A percentile compares a stretch with the other conserved stretches of the same genome.
Evolutionary conservation across 2,329 filamentous ascomycete genomes (phyloP).

Genomic region (Botrytis fabae): DNA sequence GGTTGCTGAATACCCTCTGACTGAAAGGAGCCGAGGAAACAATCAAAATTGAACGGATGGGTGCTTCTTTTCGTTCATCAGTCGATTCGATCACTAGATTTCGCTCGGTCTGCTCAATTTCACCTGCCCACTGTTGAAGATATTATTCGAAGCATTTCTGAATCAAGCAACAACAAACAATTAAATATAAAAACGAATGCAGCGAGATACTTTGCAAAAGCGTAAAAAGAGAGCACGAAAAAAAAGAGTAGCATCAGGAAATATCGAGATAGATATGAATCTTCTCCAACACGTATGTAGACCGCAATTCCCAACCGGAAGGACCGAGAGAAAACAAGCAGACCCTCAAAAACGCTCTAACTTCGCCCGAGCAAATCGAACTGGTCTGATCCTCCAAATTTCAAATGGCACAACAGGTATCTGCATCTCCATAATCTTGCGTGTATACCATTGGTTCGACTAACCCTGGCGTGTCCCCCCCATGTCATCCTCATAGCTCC

Average conservation of each 20-base stretch:
- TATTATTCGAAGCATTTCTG: slow-evolving; percentile 8
- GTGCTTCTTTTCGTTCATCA: neutral
- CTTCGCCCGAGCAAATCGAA: neutral
- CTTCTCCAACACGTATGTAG: slow-evolving; percentile 2
- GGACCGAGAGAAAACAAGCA: slow-evolving; percentile 3
- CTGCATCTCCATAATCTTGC: slow-evolving; percentile 1
- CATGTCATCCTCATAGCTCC: neutral
- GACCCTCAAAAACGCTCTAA: neutral
- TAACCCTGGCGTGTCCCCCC: neutral
- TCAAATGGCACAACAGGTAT: slow-evolving; percentile 10
- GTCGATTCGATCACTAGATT: slow-evolving; percentile 16
- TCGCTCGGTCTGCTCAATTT: neutral
- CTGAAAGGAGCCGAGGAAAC: neutral
- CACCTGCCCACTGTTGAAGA: slow-evolving; percentile 7
- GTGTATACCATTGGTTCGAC: neutral
- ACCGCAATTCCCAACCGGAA: neutral
- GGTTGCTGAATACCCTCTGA: neutral
- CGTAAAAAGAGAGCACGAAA: slow-evolving; percentile 4
- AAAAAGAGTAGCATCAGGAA: neutral
- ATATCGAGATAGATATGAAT: slow-evolving; percentile 7
- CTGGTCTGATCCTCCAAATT: slow-evolving; percentile 14
- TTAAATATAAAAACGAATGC: neutral
- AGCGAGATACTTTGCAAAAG: neutral
- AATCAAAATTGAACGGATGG: neutral
- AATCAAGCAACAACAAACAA: neutral